Evolutionary conservation across 306 rosid genomes (phyloP), one percentile per base, ranked within the genome.

Genomic region (Hippophae tibetana): DNA sequence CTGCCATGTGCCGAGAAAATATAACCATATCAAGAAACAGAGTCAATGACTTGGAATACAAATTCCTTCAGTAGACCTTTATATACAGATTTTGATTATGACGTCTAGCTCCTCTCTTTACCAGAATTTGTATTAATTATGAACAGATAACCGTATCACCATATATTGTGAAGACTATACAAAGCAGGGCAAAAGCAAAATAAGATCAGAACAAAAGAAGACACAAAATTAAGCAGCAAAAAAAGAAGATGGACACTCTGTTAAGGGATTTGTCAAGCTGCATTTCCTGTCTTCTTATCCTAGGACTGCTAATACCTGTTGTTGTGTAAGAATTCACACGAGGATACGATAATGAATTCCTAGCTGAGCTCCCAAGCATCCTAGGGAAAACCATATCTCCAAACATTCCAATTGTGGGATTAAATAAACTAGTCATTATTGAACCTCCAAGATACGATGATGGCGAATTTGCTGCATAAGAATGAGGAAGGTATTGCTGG

Each of bases 231-330:
- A 87, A 57, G 70, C 92, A 85, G 64, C 92, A 87, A 64, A 90
- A 77, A 5, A 90, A 77, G 57, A 90, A 90, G 58, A 85, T 56
- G 13, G 89, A 83, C 12, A 90, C 82, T 73, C 98, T 79, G 46
- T 68, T 83, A 1, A 90, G 79, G 54, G 95, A 87, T 75, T 80
- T 87, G 57, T 85, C 89, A 43, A 87, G 75, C 71, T 78, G 84
- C 81, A 87, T 69, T 61, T 90, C 98, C 67, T 85, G 98, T 75
- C 95, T 83, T 77, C 92, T 83, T 79, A 90, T 72, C 78, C 98
- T 77, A 46, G 69, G 84, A 65, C 74, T 83, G 55, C 65, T 52
- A 70, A 56, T 72, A 54, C 78, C 83, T 27, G 47, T 54, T 4
- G 61, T 63, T 44, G 65, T 72, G 76, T 83, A 74, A 4, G 76